phyloP scores from a whole-genome alignment of 306 rosid genomes.

The Ziziphus jujuba region DNA sequence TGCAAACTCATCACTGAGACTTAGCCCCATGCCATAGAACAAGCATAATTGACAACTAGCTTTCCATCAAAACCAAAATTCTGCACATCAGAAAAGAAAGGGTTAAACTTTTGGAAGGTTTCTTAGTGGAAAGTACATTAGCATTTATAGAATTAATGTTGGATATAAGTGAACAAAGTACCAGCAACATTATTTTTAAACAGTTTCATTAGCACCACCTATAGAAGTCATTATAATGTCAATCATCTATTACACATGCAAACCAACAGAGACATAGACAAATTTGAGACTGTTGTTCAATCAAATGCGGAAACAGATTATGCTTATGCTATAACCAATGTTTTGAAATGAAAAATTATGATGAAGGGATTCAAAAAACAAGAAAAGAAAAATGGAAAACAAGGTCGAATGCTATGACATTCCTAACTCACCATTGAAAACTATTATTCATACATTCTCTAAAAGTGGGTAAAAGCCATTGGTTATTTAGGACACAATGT shows the following conservation, averaged over 20 bases:
- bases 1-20: slow-evolving; percentile 25
- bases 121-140: too few species aligned
- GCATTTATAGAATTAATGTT: neutral
- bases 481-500: too few species aligned
- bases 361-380: too few species aligned
- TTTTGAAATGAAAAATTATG: too few species aligned
- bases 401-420: too few species aligned
- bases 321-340: too few species aligned
- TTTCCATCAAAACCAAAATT: slow-evolving; percentile 95
- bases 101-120: neutral
- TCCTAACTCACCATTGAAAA: too few species aligned
- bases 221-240: neutral
- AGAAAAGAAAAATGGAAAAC: too few species aligned
- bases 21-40: slow-evolving; percentile 98
- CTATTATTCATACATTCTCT: too few species aligned
- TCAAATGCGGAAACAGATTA: neutral
- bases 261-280: neutral
- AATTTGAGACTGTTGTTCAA: neutral
- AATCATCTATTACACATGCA: neutral
- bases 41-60: slow-evolving; percentile 81
- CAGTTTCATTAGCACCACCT: neutral
- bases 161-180: neutral
- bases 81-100: slow-evolving; percentile 39
- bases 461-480: too few species aligned
- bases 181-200: neutral